Evolutionary conservation across 2,329 filamentous ascomycete species (phyloP), one percentile per base, ranked within the genome.

Genomic region (Fusarium lyarnte): DNA sequence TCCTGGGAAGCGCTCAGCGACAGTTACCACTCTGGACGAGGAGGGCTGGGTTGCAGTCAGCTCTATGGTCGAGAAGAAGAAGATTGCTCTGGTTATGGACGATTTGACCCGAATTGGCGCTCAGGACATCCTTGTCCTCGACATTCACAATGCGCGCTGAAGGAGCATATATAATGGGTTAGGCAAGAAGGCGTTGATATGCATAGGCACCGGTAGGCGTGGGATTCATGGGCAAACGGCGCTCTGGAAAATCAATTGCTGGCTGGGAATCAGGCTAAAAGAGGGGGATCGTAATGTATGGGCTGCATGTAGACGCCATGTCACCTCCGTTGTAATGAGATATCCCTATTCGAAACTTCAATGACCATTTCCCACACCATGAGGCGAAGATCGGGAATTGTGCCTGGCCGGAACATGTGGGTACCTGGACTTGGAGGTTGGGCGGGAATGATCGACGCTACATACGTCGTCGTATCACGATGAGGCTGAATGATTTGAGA

Each of bases 31-130:
- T 21, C 87, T 99, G 6, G 95, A 98, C 75, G 93, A 94, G 79
- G 90, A 94, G 62, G 93, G 91, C 59, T 98, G 95, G 95, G 94
- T 98, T 39, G 95, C 95, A n/a, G 92, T 98, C 71, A 94, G 91
- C 79, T 91, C 91, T 54, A 98, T 98, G 95, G 95, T 97, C 11
- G 91, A 94, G 85, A 93, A 94, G 85, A 95, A 94, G 85, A 88
- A 89, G 78, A 92, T 97, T 78, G 94, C 94, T 5, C 86, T 89
- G 11, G 93, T 93, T 41, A 98, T 98, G 95, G 95, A 98, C 81
- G 88, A 93, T 76, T 81, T 97, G 79, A 90, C 87, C 36, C 89
- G 87, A 77, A 87, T 92, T 33, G 94, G 94, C 5, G 95, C 94
- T 3, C 90, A 90, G 58, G 95, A 98, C 81, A 94, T 98, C 71